Base-by-base conservation (phyloP, 352 stramenopile genomes). In the Globisporangium polare region DNA sequence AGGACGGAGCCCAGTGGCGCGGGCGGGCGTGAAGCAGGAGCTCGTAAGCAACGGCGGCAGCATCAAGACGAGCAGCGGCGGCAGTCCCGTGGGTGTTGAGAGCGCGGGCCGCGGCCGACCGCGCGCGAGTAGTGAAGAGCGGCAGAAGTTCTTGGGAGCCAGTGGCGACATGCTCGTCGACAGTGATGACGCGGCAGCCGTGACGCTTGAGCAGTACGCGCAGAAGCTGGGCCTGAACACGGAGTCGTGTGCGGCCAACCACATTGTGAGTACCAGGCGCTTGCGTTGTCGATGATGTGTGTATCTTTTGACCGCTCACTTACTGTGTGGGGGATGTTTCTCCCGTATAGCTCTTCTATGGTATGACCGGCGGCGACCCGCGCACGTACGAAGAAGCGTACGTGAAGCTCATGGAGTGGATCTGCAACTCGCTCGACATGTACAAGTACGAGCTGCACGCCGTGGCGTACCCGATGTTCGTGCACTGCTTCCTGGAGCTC, bases 391-490 rank as follows among this genome's bases (percentile, higher is more conserved):
- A 81, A n/a, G 77, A 89, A 6, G 79, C 81, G 58, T 94, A 93
- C 65, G 58, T 58, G 18, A 75, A 80, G 62, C 69, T 94, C n/a
- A 50, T 90, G 42, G 78, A 89, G 43, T 94, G 86, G 86, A 87
- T 94, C 51, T 86, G 78, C 68, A 92, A 92, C 65, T 89, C 86
- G 63, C 67, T 94, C 13, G 86, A 94, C 55, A 89, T 92, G 82
- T 92, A 92, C 68, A 89, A 89, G 57, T 89, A 83, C 66, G 86
- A 94, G 65, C 67, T 94, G 47, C 83, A 94, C 58, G 80, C 77
- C 0, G 75, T 94, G 45, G 71, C 79, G 33, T 94, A 89, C 35
- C 86, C 86, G 37, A 65, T 94, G 54, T 94, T 92, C 58, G 82
- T 91, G 49, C 86, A 93, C 70, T 90, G 80, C 65, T 93, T 86